phyloP scores from a whole-genome alignment of 345 rosid species.

The Brassica incana region DNA sequence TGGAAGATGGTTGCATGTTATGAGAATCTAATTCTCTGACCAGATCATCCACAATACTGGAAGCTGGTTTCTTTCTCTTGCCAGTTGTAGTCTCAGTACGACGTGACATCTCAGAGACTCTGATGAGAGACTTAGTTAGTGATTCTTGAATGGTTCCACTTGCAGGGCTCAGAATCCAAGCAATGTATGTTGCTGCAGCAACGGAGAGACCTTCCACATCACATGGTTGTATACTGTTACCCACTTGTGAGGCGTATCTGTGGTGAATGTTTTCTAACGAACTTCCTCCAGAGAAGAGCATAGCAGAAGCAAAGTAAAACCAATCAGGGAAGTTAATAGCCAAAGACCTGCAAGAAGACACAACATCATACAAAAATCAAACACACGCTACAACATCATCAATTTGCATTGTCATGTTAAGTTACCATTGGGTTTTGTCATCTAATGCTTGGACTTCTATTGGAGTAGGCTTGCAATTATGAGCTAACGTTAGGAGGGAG shows the following conservation, averaged over 20 bases:
- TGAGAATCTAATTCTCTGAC: slow-evolving; percentile 32
- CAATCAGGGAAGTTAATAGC: slow-evolving; percentile 79
- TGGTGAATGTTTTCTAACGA: slow-evolving; percentile 24
- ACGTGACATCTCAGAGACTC: slow-evolving; percentile 44
- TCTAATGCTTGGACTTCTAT: slow-evolving; percentile 40
- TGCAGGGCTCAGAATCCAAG: slow-evolving; percentile 66
- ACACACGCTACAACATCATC: background rate
- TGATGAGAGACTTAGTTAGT: slow-evolving; percentile 49
- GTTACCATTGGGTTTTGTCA: slow-evolving; percentile 68
- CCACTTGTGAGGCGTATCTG: slow-evolving; percentile 14
- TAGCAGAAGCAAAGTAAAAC: slow-evolving; percentile 70
- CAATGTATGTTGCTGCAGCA: slow-evolving; percentile 68
- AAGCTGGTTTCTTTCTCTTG: slow-evolving; percentile 40
- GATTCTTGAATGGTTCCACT: slow-evolving; percentile 50
- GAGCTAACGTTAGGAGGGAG: slow-evolving; percentile 46
- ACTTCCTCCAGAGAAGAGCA: slow-evolving; percentile 49
- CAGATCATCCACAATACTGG: slow-evolving; percentile 43
- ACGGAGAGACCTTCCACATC: slow-evolving; percentile 35
- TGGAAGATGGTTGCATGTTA: too few relatives aligned
- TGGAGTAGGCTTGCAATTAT: slow-evolving; percentile 34
- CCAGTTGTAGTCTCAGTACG: slow-evolving; percentile 32
- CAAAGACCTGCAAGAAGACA: slow-evolving; percentile 60
- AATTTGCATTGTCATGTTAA: slow-evolving; percentile 1
- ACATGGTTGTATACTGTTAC: slow-evolving; percentile 27
- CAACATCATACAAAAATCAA: background rate